phyloP scores from a whole-genome alignment of 495 filamentous ascomycete species.

The Penicillium paradoxum region DNA sequence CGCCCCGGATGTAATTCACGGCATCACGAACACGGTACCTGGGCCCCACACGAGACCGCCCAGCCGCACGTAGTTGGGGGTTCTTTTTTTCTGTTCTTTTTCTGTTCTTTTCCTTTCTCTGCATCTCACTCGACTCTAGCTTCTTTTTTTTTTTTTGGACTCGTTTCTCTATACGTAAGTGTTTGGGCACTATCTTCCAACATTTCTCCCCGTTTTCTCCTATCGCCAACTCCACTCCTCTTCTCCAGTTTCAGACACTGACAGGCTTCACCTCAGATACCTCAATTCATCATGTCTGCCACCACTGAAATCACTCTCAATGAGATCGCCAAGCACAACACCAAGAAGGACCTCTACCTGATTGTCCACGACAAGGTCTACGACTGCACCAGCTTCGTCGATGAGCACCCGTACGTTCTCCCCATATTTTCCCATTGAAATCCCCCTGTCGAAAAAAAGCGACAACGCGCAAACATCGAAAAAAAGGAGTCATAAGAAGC shows the following conservation, averaged over 20 bases:
- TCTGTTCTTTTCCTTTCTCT: conserved; percentile 6
- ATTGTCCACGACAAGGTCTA: conserved; percentile 97
- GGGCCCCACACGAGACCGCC: conserved; percentile 18
- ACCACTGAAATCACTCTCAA: conserved; percentile 71
- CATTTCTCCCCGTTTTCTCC: conserved; percentile 7
- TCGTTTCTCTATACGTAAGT: conserved; percentile 2
- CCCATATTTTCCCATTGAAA: background rate
- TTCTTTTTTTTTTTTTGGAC: conserved; percentile 4
- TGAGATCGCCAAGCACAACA: conserved; percentile 81
- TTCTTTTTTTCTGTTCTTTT: conserved; percentile 7
- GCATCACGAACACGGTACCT: conserved; percentile 14
- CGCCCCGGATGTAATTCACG: conserved; percentile 23
- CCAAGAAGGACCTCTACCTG: conserved; percentile 92
- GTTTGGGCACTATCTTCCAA: background rate
- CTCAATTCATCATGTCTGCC: conserved; percentile 54
- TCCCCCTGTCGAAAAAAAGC: no score
- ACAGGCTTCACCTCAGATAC: background rate
- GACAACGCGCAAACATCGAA: background rate
- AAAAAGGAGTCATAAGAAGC: background rate
- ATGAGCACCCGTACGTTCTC: conserved; percentile 95
- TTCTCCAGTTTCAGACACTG: background rate
- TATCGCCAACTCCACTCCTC: conserved; percentile 4
- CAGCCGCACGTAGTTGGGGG: conserved; percentile 11
- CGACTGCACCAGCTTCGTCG: conserved; percentile 79
- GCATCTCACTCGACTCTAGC: conserved; percentile 6